phyloP scores from a whole-genome alignment of 257 asterid species.

The Penstemon davidsonii region DNA sequence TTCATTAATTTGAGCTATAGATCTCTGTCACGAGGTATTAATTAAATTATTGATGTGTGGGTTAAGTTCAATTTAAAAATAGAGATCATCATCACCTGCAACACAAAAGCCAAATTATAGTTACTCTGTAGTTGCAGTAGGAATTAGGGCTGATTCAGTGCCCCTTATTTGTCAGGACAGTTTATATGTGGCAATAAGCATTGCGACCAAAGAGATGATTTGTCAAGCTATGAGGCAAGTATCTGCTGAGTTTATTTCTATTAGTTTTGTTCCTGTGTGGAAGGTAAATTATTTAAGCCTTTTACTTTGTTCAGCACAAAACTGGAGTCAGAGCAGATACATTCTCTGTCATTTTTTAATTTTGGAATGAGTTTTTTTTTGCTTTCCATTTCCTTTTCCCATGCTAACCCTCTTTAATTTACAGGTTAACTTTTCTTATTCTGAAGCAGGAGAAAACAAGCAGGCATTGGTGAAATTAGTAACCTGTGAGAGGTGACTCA shows the following conservation, averaged over 20 bases:
- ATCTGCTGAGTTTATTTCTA: constrained; percentile 25
- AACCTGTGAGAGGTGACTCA: constrained; percentile 76
- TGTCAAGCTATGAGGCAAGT: constrained; percentile 97
- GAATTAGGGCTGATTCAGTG: constrained; percentile 32
- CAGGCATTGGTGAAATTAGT: constrained; percentile 96
- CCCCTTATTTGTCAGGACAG: constrained; percentile 74
- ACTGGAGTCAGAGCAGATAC: not conserved
- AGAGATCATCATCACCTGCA: not conserved
- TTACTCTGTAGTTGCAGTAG: constrained; percentile 9
- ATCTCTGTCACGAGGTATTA: not conserved
- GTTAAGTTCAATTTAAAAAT: not conserved
- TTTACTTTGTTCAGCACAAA: not conserved
- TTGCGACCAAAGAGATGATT: constrained; percentile 63
- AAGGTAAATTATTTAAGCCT: not conserved
- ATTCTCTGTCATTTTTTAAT: constrained; percentile 1
- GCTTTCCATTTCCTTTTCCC: constrained; percentile 5
- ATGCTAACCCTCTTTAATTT: constrained; percentile 24
- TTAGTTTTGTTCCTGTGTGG: constrained; percentile 6
- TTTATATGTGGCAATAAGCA: constrained; percentile 93
- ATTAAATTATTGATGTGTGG: not conserved
- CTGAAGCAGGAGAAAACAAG: constrained; percentile 95
- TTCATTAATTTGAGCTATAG: too few relatives aligned
- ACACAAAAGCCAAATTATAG: not conserved
- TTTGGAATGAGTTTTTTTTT: not conserved
- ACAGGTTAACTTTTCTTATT: constrained; percentile 89